phyloP scores from a whole-genome alignment of 371 early-diverging fungal genomes.

The Rhizomucor pusillus region DNA sequence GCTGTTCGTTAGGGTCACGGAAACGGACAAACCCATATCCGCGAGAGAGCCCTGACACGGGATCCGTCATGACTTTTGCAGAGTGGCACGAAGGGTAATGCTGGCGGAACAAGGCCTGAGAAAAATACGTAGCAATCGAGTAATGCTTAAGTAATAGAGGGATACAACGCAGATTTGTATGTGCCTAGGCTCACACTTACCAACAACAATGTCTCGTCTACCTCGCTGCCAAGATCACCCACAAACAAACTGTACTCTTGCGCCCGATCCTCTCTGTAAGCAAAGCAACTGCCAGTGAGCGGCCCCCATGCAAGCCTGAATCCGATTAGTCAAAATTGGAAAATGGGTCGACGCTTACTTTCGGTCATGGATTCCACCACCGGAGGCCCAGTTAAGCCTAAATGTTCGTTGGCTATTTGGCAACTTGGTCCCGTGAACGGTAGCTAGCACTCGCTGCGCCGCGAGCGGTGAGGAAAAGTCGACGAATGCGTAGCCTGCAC shows the following conservation, averaged over 20 bases:
- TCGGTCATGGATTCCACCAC: conserved; percentile 56
- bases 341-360: conserved; percentile 22
- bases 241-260: conserved; percentile 86
- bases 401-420: conserved; percentile 78
- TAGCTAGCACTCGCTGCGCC: conserved; percentile 22
- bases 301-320: background rate
- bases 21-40: conserved; percentile 89
- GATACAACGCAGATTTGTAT: conserved; percentile 1
- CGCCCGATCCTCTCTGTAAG: conserved; percentile 49
- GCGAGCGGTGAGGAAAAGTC: conserved; percentile 55
- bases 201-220: conserved; percentile 70
- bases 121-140: conserved; percentile 45
- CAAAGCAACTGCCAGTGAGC: conserved; percentile 3
- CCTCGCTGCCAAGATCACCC: conserved; percentile 80
- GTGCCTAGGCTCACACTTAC: conserved; percentile 31
- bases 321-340: too few species aligned
- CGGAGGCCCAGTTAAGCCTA: conserved; percentile 70
- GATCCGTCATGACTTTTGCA: conserved; percentile 83
- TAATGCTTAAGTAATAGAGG: background rate
- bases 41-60: conserved; percentile 67
- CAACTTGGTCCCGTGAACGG: conserved; percentile 77
- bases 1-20: conserved; percentile 68
- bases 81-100: conserved; percentile 70
- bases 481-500: conserved; percentile 78
- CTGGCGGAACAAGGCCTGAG: conserved; percentile 52